These are phyloP conservation scores for Raddia distichophylla DNA, from an alignment of 176 grass and related monocot species.

Conservation along the genomic window DNA sequence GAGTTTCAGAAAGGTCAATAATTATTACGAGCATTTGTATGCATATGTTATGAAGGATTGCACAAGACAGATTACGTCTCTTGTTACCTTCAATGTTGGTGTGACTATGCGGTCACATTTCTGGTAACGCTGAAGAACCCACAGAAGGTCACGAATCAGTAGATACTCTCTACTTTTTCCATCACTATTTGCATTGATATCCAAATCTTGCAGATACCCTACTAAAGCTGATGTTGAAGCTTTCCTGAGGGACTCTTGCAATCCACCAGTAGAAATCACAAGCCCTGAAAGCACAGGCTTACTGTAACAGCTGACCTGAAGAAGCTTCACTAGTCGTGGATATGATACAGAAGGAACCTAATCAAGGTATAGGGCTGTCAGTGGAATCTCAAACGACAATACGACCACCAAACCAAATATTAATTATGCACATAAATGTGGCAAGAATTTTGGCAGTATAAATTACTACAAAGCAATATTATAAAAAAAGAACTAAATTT, in stretches of 20 bases:
- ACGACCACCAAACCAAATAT: conserved; percentile 17
- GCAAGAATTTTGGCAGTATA: background rate
- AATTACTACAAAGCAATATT: conserved; percentile 37
- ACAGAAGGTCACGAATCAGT: conserved; percentile 74
- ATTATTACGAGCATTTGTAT: conserved; percentile 18
- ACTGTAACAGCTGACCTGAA: conserved; percentile 73
- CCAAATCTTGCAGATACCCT: conserved; percentile 72
- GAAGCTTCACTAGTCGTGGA: conserved; percentile 87
- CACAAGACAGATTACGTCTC: conserved; percentile 6
- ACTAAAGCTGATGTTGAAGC: conserved; percentile 66
- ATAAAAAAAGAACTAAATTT: conserved; percentile 11
- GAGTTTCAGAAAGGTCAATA: conserved; percentile 7
- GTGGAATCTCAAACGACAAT: background rate
- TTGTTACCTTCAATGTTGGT: conserved; percentile 80
- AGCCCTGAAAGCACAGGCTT: conserved; percentile 81
- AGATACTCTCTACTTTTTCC: conserved; percentile 58
- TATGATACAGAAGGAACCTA: conserved; percentile 83
- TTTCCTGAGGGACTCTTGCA: conserved; percentile 90
- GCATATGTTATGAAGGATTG: background rate
- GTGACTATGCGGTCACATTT: conserved; percentile 83
- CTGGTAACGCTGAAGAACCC: conserved; percentile 73
- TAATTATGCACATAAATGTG: conserved; percentile 15
- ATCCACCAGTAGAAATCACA: conserved; percentile 92
- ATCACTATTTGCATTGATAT: conserved; percentile 51
- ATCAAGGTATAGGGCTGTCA: conserved; percentile 24